Base-by-base conservation (phyloP, 768 basidiomycete genomes). In the Termitomyces bulborhizus region DNA sequence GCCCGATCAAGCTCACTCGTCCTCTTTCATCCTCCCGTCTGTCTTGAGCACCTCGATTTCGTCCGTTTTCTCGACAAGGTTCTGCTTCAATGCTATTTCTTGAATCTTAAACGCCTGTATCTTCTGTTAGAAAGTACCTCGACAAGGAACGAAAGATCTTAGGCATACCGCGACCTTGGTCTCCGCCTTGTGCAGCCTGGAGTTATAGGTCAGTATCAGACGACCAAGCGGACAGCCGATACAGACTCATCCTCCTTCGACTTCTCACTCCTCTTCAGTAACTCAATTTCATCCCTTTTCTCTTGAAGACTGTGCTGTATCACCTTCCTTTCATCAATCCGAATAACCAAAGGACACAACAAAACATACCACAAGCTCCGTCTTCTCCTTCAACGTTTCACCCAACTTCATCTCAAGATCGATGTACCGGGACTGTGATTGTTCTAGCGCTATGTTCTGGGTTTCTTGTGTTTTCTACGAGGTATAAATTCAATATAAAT, bases 91-190 rank as follows among this genome's bases (percentile, higher is more conserved):
- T 1, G 74, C 70, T 1, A 72, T 65, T 6, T 69, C 65, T 56
- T 80, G 79, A n/a, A 75, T 74, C 18, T 80, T 76, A 52, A 73
- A 42, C 36, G 16, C 32, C 53, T 58, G 11, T 26, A 12, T 41
- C 4, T n/a, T 52, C 55, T 7, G 6, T 29, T 6, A 15, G 12
- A 6, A 12, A 29, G 3, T 31, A 4, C 42, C 11, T 18, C 13
- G 6, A 40, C n/a, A 26, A 29, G 18, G 15, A 6, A 46, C 11
- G 4, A 53, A 21, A 21, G 21, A 21, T 21, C 21, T 11, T 13
- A 3, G 39, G 29, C 46, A 29, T 32, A 54, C 53, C 11, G 39
- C 18, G n/a, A 45, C 7, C 31, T 47, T 54, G 6, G 36, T 13
- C 9, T 45, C 48, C 32, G 42, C 48, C 16, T 44, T 34, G n/a